Base-by-base conservation (phyloP, 2,329 filamentous ascomycete species). In the Ilyonectria destructans region DNA sequence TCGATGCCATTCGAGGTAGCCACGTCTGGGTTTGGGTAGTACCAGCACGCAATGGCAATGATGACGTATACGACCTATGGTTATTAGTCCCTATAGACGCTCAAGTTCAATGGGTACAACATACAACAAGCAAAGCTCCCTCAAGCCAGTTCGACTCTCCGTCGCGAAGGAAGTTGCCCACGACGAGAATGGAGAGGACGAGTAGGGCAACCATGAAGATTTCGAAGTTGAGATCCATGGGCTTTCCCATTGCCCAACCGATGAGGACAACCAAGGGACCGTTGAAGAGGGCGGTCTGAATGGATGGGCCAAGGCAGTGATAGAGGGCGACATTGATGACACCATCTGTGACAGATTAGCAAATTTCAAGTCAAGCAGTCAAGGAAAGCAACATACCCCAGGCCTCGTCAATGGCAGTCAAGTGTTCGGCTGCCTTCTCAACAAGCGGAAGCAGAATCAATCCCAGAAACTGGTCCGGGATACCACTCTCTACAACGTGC, bases 61-160 rank as follows among this genome's bases (percentile, higher is more conserved):
- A 84, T 85, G 5, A 82, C 72, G 69, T 85, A 85, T 4, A 85
- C 78, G 33, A 81, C 69, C 79, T 81, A 8, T 4, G 4, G 3
- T 1, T 1, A 23, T 76, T 33, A 76, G 69, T 1, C 17, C 29
- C 0, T 0, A 0, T 1, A 10, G 0, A 1, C 2, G 26, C 13
- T 9, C 3, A 8, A 3, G 5, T 37, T 54, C 19, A 19, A 9
- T 1, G 1, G 2, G 0, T 15, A 4, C 4, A 0, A 72, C 77
- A 57, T 69, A 92, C 85, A 45, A 95, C 89, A 70, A 91, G 91
- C 13, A 95, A 84, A 12, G 86, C 86, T 2, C 93, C 93, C 77
- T 95, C 93, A 1, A 95, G 85, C 77, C 93, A 95, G 77, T 94
- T 94, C 31, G 89, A 92, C 80, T 93, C 92, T 55, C 90, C 88